Evolutionary conservation across 768 basidiomycete species (phyloP).

Genomic region (Boletus vinaceobasis): DNA sequence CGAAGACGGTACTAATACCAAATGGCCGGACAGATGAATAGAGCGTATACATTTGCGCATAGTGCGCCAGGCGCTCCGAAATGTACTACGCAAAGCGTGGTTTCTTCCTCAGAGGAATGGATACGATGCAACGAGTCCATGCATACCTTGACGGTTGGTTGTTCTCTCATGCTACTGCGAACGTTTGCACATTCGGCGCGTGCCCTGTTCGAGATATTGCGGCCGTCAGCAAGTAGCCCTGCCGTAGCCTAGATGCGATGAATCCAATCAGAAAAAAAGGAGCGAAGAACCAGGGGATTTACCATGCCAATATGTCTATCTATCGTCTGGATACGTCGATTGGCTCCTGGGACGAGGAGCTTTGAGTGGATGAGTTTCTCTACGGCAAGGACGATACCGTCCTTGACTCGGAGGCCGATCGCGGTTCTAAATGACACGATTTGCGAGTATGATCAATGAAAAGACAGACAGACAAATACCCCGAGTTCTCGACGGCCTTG

Average conservation of each 20-base stretch:
- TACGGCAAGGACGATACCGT: conserved; percentile 93
- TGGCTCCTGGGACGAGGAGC: conserved; percentile 87
- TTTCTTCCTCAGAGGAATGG: neutral
- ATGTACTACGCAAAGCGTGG: conserved; percentile 38
- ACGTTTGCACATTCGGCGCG: conserved; percentile 77
- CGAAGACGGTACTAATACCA: conserved; percentile 90
- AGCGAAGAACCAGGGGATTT: conserved; percentile 14
- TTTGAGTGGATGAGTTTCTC: conserved; percentile 97
- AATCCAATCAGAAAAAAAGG: neutral
- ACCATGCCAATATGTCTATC: conserved; percentile 95
- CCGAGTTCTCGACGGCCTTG: conserved; percentile 98
- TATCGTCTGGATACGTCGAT: conserved; percentile 89
- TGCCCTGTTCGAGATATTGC: conserved; percentile 80
- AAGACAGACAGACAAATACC: conserved; percentile 45
- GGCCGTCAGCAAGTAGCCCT: conserved; percentile 90
- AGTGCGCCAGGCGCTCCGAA: conserved; percentile 79
- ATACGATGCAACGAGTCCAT: neutral
- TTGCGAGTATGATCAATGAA: neutral
- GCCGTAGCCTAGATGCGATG: conserved; percentile 69
- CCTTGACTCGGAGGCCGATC: conserved; percentile 93
- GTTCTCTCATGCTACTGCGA: conserved; percentile 68
- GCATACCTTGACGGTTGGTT: conserved; percentile 75
- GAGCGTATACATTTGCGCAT: conserved; percentile 93
- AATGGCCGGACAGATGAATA: conserved; percentile 98
- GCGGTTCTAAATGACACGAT: conserved; percentile 60